phyloP scores from a whole-genome alignment of 345 rosid genomes.

The Gossypium mustelinum region DNA sequence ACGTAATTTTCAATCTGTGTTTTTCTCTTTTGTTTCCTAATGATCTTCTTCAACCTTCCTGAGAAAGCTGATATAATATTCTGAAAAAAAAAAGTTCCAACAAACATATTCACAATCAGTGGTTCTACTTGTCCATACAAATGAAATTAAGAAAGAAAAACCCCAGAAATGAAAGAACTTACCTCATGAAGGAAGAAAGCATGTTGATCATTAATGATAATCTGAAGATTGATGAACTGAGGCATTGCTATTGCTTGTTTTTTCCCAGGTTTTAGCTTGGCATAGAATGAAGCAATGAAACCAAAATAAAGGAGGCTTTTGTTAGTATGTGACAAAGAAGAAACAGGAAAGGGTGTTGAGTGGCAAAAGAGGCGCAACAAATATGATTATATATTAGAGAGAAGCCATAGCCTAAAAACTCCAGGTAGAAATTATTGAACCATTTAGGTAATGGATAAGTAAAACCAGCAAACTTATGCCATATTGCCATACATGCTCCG shows the following conservation, averaged over 20 bases:
- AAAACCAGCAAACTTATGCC: not conserved
- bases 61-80: slow-evolving; percentile 45
- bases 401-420: not conserved
- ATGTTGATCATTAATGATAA: slow-evolving; percentile 39
- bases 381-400: not conserved
- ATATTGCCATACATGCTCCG: slow-evolving; percentile 6
- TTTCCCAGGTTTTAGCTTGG: slow-evolving; percentile 13
- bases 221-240: slow-evolving; percentile 41
- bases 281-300: slow-evolving; percentile 22
- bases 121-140: not conserved
- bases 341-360: not conserved
- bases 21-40: slow-evolving; percentile 41
- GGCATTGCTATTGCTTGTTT: slow-evolving; percentile 34
- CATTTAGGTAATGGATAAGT: slow-evolving; percentile 4
- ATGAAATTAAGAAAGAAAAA: not conserved
- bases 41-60: slow-evolving; percentile 51
- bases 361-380: not conserved
- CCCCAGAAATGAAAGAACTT: not conserved
- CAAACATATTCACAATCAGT: slow-evolving; percentile 1
- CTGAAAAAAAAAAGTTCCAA: slow-evolving; percentile 29
- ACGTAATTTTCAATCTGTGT: slow-evolving; percentile 37
- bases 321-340: slow-evolving; percentile 4
- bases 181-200: slow-evolving; percentile 60
- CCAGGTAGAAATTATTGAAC: not conserved
- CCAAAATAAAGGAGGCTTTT: not conserved